phyloP scores from a whole-genome alignment of 73 alveolate species.

The Halteria grandinella region DNA sequence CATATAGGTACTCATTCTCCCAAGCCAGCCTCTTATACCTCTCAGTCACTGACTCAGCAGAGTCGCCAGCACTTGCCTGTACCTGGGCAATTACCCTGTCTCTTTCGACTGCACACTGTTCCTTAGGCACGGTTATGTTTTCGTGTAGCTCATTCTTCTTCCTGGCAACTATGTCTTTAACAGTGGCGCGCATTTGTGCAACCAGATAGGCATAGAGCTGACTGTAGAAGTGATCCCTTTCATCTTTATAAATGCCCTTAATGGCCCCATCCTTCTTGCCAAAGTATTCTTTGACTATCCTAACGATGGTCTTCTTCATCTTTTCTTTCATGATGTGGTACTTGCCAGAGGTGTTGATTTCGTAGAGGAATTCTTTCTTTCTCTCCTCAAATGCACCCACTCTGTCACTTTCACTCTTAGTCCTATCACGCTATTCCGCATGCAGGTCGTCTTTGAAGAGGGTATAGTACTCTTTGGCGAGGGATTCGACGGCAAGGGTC shows the following conservation, averaged over 20 bases:
- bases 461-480: constrained; percentile 89
- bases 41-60: constrained; percentile 90
- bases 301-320: constrained; percentile 94
- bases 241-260: constrained; percentile 88
- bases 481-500: constrained; percentile 81
- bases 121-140: constrained; percentile 78
- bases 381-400: constrained; percentile 82
- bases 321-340: constrained; percentile 95
- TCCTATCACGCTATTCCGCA: constrained; percentile 60
- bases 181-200: constrained; percentile 86
- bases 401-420: constrained; percentile 9
- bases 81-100: constrained; percentile 76
- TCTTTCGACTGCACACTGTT: constrained; percentile 81
- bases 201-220: constrained; percentile 91
- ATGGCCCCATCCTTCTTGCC: constrained; percentile 83
- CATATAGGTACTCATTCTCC: constrained; percentile 89
- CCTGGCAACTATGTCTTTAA: constrained; percentile 72
- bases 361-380: constrained; percentile 92
- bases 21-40: constrained; percentile 85
- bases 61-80: too few relatives aligned
- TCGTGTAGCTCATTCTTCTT: constrained; percentile 94
- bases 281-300: constrained; percentile 92
- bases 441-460: constrained; percentile 79
- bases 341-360: constrained; percentile 94
- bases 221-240: constrained; percentile 93